phyloP scores from a whole-genome alignment of 1,284 basidiomycete species.

The Apiotrichum montevideense region DNA sequence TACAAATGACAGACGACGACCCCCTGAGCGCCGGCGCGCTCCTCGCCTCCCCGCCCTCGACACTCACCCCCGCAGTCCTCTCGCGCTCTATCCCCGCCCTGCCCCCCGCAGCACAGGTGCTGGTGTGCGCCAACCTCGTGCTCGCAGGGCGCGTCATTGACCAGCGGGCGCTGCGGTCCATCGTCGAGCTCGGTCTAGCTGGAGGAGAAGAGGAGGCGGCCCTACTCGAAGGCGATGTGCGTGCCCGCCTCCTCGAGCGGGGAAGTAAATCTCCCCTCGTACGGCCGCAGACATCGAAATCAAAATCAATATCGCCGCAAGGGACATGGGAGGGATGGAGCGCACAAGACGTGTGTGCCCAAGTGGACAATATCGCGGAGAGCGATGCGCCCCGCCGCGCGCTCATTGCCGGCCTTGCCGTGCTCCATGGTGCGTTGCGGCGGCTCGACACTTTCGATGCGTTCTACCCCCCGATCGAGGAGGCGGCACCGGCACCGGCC shows the following conservation, averaged over 20 bases:
- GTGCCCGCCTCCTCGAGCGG: conserved; percentile 3
- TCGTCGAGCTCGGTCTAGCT: conserved; percentile 28
- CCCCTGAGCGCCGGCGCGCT: conserved; percentile 3
- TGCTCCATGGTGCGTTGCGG: conserved; percentile 11
- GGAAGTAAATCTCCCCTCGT: background rate
- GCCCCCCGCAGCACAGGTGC: background rate
- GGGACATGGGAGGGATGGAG: conserved; percentile 2
- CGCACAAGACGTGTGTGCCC: background rate
- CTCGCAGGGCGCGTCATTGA: conserved; percentile 12
- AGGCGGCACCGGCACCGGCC: background rate
- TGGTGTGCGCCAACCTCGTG: conserved; percentile 18
- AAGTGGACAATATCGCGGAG: background rate
- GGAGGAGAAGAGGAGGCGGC: conserved; percentile 9
- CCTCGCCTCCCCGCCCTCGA: conserved; percentile 1
- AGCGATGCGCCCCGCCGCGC: conserved; percentile 6
- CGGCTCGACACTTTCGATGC: conserved; percentile 18
- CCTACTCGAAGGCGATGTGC: conserved; percentile 16
- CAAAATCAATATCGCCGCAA: too few species aligned
- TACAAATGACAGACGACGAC: background rate
- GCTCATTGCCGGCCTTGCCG: conserved; percentile 8
- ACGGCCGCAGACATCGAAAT: too few species aligned
- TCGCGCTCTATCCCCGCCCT: conserved; percentile 5
- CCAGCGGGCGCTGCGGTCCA: conserved; percentile 23
- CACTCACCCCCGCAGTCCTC: conserved; percentile 3
- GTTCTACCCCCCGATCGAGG: conserved; percentile 4